Conservation (phyloP, 73 alveolate genomes). For the Stentor coeruleus region DNA sequence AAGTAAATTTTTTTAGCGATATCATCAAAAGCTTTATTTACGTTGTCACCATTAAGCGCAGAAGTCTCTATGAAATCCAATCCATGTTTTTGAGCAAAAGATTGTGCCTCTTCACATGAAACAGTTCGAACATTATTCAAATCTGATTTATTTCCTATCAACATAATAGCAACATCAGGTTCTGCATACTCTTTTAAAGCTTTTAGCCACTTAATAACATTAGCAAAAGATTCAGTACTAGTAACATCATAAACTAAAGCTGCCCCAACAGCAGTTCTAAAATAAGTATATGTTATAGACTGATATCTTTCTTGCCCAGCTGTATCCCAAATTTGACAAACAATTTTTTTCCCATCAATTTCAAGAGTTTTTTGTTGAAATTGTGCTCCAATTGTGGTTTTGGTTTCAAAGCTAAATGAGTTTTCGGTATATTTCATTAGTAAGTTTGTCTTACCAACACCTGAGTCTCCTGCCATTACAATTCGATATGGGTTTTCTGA, state of each 20-base stretch:
- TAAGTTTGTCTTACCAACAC: conserved; percentile 64
- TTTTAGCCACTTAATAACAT: conserved; percentile 25
- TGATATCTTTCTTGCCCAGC: conserved; percentile 79
- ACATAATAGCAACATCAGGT: not conserved
- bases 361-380: conserved; percentile 38
- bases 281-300: conserved; percentile 34
- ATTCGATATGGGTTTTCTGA: conserved; percentile 64
- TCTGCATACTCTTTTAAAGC: conserved; percentile 28
- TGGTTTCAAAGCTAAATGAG: conserved; percentile 43
- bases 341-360: conserved; percentile 34
- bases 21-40: not conserved
- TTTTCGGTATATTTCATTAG: conserved; percentile 46
- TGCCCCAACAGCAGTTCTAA: conserved; percentile 40
- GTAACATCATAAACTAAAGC: conserved; percentile 37
- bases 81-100: conserved; percentile 3
- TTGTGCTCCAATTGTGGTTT: conserved; percentile 60
- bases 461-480: conserved; percentile 69
- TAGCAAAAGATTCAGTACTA: conserved; percentile 24
- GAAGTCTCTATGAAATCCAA: conserved; percentile 26
- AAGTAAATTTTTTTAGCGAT: conserved; percentile 11
- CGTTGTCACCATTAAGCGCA: conserved; percentile 10
- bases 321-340: conserved; percentile 73
- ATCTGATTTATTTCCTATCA: conserved; percentile 25
- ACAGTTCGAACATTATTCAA: conserved; percentile 20
- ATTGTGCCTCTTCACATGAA: conserved; percentile 5